These are phyloP conservation scores for Tilletia walkeri DNA, from an alignment of 1,284 basidiomycete species.

Conservation along the genomic window DNA sequence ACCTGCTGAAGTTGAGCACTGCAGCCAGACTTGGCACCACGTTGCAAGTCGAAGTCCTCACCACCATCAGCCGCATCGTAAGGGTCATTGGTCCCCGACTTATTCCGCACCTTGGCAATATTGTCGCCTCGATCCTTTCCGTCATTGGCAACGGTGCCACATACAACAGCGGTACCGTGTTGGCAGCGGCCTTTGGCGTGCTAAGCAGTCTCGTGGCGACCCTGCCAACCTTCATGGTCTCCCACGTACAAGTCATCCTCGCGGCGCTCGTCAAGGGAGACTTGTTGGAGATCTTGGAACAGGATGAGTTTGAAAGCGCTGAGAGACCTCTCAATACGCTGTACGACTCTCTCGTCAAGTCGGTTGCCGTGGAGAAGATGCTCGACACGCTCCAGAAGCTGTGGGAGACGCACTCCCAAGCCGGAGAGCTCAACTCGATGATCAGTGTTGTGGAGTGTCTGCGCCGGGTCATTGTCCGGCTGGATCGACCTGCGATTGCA, in stretches of 20 bases:
- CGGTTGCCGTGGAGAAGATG: not conserved
- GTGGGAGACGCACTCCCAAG: not conserved
- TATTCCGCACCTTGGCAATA: conserved; percentile 44
- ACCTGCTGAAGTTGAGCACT: not conserved
- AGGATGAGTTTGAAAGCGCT: not conserved
- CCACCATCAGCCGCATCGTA: conserved; percentile 36
- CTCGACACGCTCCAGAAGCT: not conserved
- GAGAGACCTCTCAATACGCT: not conserved
- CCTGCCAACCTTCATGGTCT: conserved; percentile 50
- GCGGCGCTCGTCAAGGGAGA: not conserved
- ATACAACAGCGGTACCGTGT: not conserved
- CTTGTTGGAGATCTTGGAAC: not conserved
- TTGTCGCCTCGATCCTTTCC: conserved; percentile 37
- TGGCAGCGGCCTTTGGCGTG: conserved; percentile 33
- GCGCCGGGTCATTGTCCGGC: conserved; percentile 37
- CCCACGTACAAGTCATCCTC: conserved; percentile 26
- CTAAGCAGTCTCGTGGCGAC: conserved; percentile 40
- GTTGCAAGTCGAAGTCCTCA: conserved; percentile 24
- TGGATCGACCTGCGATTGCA: conserved; percentile 59
- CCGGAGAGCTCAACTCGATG: not conserved
- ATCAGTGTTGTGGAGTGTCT: conserved; percentile 40
- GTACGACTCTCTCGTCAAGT: not conserved
- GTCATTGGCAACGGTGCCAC: conserved; percentile 21
- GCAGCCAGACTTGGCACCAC: not conserved
- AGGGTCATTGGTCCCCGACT: conserved; percentile 44